A percentile compares a stretch with the other conserved stretches of the same genome.
These are phyloP conservation scores for Croton laevigatus DNA, from an alignment of 441 rosid genomes.

Conservation along the genomic window DNA sequence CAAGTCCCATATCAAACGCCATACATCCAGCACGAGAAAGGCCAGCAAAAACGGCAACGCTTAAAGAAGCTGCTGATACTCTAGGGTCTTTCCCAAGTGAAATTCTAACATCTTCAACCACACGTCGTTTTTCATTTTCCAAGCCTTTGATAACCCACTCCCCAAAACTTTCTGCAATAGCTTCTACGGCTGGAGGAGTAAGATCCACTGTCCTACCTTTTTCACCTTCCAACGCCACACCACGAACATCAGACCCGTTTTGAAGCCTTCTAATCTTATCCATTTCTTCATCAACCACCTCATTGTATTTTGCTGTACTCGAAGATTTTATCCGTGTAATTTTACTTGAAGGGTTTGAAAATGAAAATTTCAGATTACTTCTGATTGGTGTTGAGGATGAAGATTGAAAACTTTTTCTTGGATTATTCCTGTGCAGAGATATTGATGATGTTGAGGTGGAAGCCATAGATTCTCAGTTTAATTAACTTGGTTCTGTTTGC, in stretches of 20 bases:
- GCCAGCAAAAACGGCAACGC: slow-evolving; percentile 76
- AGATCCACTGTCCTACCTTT: slow-evolving; percentile 70
- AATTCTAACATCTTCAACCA: slow-evolving; percentile 40
- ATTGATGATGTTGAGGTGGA: slow-evolving; percentile 42
- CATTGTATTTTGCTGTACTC: slow-evolving; percentile 34
- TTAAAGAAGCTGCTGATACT: slow-evolving; percentile 54
- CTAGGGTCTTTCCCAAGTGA: slow-evolving; percentile 88
- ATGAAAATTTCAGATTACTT: slow-evolving; percentile 18
- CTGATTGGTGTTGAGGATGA: slow-evolving; percentile 11
- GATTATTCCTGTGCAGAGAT: slow-evolving; percentile 27
- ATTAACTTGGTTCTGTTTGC: slow-evolving; percentile 12
- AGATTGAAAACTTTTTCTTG: slow-evolving; percentile 31
- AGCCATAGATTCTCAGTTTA: slow-evolving; percentile 38
- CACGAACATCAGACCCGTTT: slow-evolving; percentile 89
- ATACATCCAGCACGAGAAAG: slow-evolving; percentile 77
- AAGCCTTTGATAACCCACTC: slow-evolving; percentile 65
- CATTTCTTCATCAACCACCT: slow-evolving; percentile 61
- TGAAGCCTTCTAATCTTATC: slow-evolving; percentile 75
- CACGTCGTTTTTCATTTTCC: slow-evolving; percentile 27
- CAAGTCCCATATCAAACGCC: slow-evolving; percentile 84
- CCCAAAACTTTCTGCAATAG: slow-evolving; percentile 86
- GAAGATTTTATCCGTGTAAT: slow-evolving; percentile 29
- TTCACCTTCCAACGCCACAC: slow-evolving; percentile 85
- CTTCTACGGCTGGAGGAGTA: slow-evolving; percentile 78
- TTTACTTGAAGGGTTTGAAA: slow-evolving; percentile 18